Percentiles rank a stretch among this genome's conserved stretches.
phyloP scores from a whole-genome alignment of 2,329 filamentous ascomycete genomes.

The Dactylonectria macrodidyma region DNA sequence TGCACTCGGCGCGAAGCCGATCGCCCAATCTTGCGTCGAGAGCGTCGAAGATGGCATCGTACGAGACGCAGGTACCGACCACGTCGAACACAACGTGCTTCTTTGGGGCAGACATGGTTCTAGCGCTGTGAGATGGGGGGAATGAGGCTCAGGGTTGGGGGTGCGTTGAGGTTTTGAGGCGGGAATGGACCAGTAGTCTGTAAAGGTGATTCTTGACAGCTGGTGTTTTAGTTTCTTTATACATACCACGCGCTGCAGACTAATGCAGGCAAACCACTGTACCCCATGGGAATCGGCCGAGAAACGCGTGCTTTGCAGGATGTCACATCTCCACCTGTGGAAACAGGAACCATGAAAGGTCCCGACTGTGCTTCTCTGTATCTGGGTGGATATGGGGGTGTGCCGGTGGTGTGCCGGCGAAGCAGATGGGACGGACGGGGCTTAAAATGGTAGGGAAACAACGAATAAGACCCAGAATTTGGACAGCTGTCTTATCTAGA shows the following conservation, averaged over 20 bases:
- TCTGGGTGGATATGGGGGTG: not conserved
- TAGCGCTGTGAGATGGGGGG: not conserved
- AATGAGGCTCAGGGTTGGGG: not conserved
- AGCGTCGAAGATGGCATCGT: conserved; percentile 58
- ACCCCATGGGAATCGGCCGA: not conserved
- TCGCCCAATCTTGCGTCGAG: conserved; percentile 60
- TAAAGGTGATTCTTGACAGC: not conserved
- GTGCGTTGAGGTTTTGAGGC: not conserved
- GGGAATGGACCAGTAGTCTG: not conserved
- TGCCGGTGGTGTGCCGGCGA: conserved; percentile 1
- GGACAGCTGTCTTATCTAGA: too few relatives aligned
- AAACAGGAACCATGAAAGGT: too few relatives aligned
- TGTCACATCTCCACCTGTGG: too few relatives aligned
- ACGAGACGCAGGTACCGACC: conserved; percentile 66
- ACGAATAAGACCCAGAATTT: too few relatives aligned
- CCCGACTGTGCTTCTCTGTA: not conserved
- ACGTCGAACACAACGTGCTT: conserved; percentile 66
- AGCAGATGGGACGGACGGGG: not conserved
- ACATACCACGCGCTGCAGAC: not conserved
- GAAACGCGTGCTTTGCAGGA: not conserved
- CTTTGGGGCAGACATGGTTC: conserved; percentile 41
- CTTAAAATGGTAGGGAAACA: not conserved
- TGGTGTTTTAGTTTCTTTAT: not conserved
- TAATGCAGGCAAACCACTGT: not conserved
- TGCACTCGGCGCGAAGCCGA: conserved; percentile 54